Conservation (phyloP, 106 monocot genomes). For the Hemerocallis citrina region DNA sequence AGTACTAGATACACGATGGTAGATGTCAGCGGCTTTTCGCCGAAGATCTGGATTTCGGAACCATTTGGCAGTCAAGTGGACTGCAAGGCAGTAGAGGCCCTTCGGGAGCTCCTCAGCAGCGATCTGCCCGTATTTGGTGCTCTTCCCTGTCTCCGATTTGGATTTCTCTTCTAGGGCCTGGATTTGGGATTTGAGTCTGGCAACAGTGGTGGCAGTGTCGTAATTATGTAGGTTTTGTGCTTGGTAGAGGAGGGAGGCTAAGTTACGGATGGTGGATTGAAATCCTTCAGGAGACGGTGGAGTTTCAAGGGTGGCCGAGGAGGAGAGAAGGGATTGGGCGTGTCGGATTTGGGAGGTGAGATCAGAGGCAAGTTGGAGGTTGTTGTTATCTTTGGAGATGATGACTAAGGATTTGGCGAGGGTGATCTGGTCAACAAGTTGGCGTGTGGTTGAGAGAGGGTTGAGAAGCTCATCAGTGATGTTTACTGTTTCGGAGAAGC, state of each 20-base stretch:
- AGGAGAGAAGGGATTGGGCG: constrained; percentile 47
- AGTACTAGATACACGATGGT: neutral
- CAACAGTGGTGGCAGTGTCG: constrained; percentile 43
- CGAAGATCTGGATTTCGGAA: constrained; percentile 28
- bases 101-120: constrained; percentile 84
- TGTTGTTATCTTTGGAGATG: constrained; percentile 66
- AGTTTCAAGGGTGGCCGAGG: constrained; percentile 16
- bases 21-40: constrained; percentile 10
- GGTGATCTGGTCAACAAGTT: constrained; percentile 67
- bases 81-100: constrained; percentile 69
- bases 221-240: constrained; percentile 61
- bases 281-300: constrained; percentile 24
- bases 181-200: constrained; percentile 55
- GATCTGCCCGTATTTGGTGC: constrained; percentile 58
- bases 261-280: constrained; percentile 39
- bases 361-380: constrained; percentile 55
- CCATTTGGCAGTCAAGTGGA: constrained; percentile 60
- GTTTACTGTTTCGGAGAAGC: constrained; percentile 30
- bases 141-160: constrained; percentile 57
- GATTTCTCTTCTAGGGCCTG: constrained; percentile 59
- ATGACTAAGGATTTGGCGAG: constrained; percentile 55
- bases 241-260: constrained; percentile 64
- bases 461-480: constrained; percentile 60
- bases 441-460: constrained; percentile 51
- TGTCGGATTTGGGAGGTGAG: constrained; percentile 44